Conservation (phyloP, 2,329 filamentous ascomycete genomes). For the Alternaria ventricosa region DNA sequence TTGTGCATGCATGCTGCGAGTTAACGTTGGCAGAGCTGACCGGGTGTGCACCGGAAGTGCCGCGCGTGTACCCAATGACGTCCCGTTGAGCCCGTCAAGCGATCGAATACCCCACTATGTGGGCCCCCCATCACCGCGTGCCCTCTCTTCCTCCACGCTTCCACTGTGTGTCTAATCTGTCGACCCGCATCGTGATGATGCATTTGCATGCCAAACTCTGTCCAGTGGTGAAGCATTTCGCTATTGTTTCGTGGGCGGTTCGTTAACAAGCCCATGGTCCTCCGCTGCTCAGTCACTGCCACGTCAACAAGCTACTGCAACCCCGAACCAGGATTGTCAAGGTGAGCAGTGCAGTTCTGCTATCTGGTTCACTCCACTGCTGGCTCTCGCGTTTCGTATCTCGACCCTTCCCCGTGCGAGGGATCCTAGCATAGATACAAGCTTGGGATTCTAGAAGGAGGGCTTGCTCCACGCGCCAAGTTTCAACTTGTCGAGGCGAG, state of each 20-base stretch:
- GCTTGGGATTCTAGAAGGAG: background rate
- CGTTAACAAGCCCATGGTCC: background rate
- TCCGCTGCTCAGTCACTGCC: constrained; percentile 10
- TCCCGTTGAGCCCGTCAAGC: constrained; percentile 13
- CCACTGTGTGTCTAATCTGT: constrained; percentile 2
- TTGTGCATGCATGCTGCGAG: constrained; percentile 23
- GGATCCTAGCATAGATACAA: background rate
- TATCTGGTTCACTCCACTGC: constrained; percentile 1
- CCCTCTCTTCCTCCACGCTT: constrained; percentile 10
- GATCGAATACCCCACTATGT: constrained; percentile 11
- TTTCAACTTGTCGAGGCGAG: constrained; percentile 8
- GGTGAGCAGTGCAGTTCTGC: background rate
- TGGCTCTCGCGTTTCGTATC: background rate
- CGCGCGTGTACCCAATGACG: constrained; percentile 22
- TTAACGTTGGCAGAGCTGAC: constrained; percentile 20
- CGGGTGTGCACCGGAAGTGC: constrained; percentile 24
- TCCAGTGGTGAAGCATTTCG: background rate
- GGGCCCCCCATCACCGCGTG: constrained; percentile 12
- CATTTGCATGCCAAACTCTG: background rate
- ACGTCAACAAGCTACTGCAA: constrained; percentile 23
- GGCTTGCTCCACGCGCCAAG: background rate
- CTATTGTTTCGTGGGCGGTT: background rate
- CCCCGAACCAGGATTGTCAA: constrained; percentile 5
- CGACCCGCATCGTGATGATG: constrained; percentile 6
- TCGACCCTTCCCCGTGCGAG: background rate